These are phyloP conservation scores for Paracamarosporium sp. DNA, from an alignment of 2,329 filamentous ascomycete species.

Conservation along the genomic window DNA sequence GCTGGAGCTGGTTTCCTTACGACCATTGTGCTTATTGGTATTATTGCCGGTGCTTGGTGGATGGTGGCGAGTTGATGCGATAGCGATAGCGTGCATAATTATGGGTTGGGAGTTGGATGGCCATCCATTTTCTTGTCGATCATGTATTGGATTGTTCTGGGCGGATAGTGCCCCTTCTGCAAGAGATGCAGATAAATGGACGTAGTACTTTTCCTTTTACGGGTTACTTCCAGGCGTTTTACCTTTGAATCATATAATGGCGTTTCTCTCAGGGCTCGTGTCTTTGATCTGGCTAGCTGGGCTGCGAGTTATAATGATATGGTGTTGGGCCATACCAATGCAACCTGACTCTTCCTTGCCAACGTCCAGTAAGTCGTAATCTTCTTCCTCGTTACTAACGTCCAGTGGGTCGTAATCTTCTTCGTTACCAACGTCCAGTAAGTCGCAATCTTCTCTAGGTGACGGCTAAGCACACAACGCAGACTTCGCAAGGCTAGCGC, in stretches of 20 bases:
- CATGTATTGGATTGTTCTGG: neutral
- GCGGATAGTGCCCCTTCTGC: neutral
- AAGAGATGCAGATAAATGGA: neutral
- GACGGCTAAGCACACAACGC: no score
- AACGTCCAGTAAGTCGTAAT: no score
- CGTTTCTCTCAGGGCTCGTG: no score
- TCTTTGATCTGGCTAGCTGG: no score
- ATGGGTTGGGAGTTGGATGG: neutral
- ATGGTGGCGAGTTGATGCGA: slow-evolving; percentile 51
- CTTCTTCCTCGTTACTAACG: no score
- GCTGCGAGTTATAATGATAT: no score
- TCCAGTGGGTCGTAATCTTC: no score
- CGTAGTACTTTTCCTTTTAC: neutral
- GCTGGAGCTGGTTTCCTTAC: slow-evolving; percentile 74
- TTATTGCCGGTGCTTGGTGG: slow-evolving; percentile 64
- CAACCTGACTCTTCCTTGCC: no score
- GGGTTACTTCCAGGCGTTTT: no score
- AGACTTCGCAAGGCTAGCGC: neutral
- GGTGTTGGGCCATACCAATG: no score
- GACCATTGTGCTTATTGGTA: slow-evolving; percentile 59
- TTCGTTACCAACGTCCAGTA: no score
- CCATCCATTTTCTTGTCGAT: slow-evolving; percentile 1
- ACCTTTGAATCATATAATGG: neutral
- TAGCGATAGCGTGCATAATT: neutral
- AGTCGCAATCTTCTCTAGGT: no score